Evolutionary conservation across 2,329 filamentous ascomycete species (phyloP).

Genomic region (Trichoderma afroharzianum): DNA sequence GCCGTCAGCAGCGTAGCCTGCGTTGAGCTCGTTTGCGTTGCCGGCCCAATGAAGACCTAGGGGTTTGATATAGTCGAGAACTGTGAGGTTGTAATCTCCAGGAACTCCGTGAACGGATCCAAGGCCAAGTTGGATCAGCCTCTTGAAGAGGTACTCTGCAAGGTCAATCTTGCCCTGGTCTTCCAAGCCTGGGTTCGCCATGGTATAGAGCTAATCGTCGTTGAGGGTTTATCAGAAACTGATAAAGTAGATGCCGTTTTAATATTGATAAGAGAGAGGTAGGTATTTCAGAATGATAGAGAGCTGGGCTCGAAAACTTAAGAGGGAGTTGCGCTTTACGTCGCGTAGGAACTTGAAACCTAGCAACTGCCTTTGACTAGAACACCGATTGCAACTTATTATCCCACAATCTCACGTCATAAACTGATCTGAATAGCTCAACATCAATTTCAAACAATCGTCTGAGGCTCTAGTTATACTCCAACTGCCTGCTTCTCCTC

Average conservation of each 20-base stretch:
- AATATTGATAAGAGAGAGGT: neutral
- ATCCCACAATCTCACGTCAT: neutral
- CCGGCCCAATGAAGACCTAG: conserved; percentile 43
- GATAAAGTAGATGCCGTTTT: neutral
- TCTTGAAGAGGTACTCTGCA: conserved; percentile 52
- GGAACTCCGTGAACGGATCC: conserved; percentile 52
- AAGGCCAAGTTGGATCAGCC: conserved; percentile 57
- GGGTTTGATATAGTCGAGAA: conserved; percentile 37
- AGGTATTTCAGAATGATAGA: neutral
- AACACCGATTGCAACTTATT: neutral
- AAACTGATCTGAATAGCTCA: neutral
- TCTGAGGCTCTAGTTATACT: neutral
- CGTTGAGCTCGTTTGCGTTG: conserved; percentile 57
- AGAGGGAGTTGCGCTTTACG: neutral
- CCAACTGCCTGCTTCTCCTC: neutral
- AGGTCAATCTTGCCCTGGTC: conserved; percentile 2
- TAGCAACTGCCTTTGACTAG: neutral
- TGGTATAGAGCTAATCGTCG: neutral
- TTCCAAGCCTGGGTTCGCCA: neutral
- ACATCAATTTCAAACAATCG: neutral
- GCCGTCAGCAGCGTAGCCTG: conserved; percentile 55
- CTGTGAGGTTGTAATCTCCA: conserved; percentile 39
- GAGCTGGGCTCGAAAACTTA: neutral
- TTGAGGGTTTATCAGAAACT: neutral
- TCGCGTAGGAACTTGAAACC: neutral